phyloP scores from a whole-genome alignment of 495 filamentous ascomycete species.

The Usnea hakonensis region DNA sequence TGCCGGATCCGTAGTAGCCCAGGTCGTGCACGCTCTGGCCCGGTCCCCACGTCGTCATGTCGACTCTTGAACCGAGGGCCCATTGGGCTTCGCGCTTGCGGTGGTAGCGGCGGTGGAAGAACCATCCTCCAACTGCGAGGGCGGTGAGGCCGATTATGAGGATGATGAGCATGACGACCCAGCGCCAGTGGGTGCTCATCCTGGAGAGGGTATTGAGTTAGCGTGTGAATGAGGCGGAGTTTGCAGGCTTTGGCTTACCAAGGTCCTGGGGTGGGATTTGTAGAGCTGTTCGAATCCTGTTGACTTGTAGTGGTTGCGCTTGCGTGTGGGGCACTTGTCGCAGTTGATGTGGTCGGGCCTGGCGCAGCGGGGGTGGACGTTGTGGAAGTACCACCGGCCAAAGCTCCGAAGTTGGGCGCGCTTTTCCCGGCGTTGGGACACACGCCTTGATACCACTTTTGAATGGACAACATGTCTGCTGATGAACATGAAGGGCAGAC shows the following conservation, averaged over 20 bases:
- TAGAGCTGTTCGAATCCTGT: conserved; percentile 1
- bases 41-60: conserved; percentile 25
- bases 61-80: conserved; percentile 13
- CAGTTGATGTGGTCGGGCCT: conserved; percentile 21
- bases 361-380: conserved; percentile 18
- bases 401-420: conserved; percentile 18
- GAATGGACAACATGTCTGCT: conserved; percentile 27
- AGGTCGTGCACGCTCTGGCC: conserved; percentile 26
- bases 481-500: conserved; percentile 18
- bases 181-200: conserved; percentile 45
- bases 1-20: conserved; percentile 2
- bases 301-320: conserved; percentile 11
- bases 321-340: conserved; percentile 23
- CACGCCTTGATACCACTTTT: conserved; percentile 43
- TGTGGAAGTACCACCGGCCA: conserved; percentile 18
- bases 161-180: conserved; percentile 49
- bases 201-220: conserved; percentile 24
- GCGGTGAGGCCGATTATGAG: conserved; percentile 39
- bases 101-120: conserved; percentile 44
- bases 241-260: conserved; percentile 15
- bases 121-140: conserved; percentile 33
- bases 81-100: conserved; percentile 18
- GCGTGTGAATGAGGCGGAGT: neutral
- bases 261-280: conserved; percentile 9
- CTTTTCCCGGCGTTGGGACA: conserved; percentile 27